Evolutionary conservation across 257 asterid species (phyloP).

Genomic region (Cynanchum wilfordii): DNA sequence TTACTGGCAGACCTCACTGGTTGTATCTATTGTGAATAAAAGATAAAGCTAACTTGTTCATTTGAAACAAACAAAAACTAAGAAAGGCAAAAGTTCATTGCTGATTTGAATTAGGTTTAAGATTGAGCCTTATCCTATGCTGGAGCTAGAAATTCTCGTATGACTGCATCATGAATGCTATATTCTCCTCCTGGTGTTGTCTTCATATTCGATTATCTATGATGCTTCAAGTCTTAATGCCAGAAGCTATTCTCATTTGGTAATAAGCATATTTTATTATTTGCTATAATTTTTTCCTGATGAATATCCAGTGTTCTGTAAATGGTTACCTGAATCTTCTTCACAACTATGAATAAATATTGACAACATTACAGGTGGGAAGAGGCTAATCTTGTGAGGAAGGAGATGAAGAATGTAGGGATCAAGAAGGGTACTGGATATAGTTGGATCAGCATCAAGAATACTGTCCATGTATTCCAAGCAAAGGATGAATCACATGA

Average conservation of each 20-base stretch:
- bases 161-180: not conserved
- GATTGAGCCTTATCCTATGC: not conserved
- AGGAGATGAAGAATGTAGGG: slow-evolving; percentile 74
- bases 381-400: slow-evolving; percentile 66
- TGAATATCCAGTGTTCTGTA: not conserved
- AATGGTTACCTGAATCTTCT: not conserved
- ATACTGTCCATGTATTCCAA: slow-evolving; percentile 60
- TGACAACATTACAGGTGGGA: slow-evolving; percentile 47
- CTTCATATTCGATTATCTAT: not conserved
- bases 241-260: too few relatives aligned
- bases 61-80: not conserved
- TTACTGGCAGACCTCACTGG: not conserved
- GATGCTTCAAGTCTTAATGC: not conserved
- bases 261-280: not conserved
- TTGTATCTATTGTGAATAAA: not conserved
- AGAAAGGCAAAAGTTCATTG: not conserved
- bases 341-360: not conserved
- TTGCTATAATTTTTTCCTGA: not conserved
- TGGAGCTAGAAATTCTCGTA: not conserved
- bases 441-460: slow-evolving; percentile 79
- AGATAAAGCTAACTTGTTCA: not conserved
- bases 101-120: not conserved
- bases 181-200: not conserved
- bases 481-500: slow-evolving; percentile 67
- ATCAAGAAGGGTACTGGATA: slow-evolving; percentile 72